phyloP scores from a whole-genome alignment of 139 green algal genomes.

The Zygnema cylindricum region DNA sequence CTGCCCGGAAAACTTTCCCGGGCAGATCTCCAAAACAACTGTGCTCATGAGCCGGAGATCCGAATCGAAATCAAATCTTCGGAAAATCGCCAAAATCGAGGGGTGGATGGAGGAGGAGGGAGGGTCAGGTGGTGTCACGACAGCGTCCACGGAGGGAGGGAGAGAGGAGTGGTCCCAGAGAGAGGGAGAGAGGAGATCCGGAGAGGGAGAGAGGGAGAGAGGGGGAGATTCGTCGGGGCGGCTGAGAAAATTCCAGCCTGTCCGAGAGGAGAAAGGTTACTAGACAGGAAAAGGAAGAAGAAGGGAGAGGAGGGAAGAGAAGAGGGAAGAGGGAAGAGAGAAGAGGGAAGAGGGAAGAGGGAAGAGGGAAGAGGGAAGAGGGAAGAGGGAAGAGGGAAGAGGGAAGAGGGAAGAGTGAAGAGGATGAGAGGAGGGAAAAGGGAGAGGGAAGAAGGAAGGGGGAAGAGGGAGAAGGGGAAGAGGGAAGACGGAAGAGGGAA shows the following conservation, averaged over 20 bases:
- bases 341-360: no score
- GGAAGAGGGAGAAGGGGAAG: no score
- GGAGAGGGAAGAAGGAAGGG: no score
- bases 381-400: no score
- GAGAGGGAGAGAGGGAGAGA: background rate
- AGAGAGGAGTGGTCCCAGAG: background rate
- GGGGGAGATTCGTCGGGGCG: conserved; percentile 17
- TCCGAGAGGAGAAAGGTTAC: background rate
- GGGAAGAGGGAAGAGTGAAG: no score
- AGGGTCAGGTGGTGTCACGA: background rate
- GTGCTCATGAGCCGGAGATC: conserved; percentile 32
- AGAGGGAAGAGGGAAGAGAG: no score
- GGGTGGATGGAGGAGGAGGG: background rate
- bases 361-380: no score
- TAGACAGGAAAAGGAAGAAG: background rate
- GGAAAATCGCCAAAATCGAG: conserved; percentile 32
- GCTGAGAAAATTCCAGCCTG: conserved; percentile 25
- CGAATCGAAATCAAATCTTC: conserved; percentile 47
- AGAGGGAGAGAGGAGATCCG: conserved; percentile 8
- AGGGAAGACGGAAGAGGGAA: no score
- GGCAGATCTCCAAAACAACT: conserved; percentile 16
- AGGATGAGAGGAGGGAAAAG: no score
- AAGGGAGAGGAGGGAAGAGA: no score
- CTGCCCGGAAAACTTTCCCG: background rate
- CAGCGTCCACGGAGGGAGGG: background rate